phyloP scores from a whole-genome alignment of 1,284 basidiomycete species.

The Ganoderma meredithae region DNA sequence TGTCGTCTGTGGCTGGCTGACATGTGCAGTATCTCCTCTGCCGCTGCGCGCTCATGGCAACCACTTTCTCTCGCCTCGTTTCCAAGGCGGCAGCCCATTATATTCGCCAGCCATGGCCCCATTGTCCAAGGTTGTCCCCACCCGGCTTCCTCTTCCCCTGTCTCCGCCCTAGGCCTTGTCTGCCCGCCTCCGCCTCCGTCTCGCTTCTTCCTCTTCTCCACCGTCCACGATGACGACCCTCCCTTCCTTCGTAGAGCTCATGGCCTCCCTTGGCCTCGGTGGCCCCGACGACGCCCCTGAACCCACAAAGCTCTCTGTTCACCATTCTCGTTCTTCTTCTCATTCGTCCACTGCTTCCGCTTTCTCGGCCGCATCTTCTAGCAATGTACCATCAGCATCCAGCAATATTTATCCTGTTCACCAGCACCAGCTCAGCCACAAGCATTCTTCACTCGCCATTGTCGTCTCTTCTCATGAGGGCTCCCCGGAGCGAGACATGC shows the following conservation, averaged over 20 bases:
- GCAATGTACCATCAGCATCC: constrained; percentile 36
- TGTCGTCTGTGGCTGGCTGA: constrained; percentile 11
- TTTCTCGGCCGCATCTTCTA: constrained; percentile 37
- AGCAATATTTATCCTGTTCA: constrained; percentile 30
- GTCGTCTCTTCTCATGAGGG: constrained; percentile 32
- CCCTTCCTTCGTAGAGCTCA: constrained; percentile 85
- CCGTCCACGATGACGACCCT: constrained; percentile 64
- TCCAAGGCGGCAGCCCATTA: constrained; percentile 40
- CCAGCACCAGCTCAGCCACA: constrained; percentile 14
- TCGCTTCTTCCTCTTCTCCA: constrained; percentile 25
- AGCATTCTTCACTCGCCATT: constrained; percentile 29
- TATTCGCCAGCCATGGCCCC: constrained; percentile 35
- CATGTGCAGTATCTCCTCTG: constrained; percentile 30
- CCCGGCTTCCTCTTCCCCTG: constrained; percentile 31
- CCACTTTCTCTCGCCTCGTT: constrained; percentile 41
- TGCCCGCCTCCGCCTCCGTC: neutral
- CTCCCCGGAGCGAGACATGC: constrained; percentile 33
- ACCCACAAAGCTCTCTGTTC: constrained; percentile 31
- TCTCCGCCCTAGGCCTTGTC: constrained; percentile 2
- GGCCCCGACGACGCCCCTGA: constrained; percentile 42
- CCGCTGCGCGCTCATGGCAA: constrained; percentile 38
- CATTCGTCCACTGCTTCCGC: constrained; percentile 47
- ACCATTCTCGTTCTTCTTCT: constrained; percentile 46
- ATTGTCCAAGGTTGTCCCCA: constrained; percentile 41
- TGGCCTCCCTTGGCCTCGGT: constrained; percentile 79